phyloP scores from a whole-genome alignment of 2,329 filamentous ascomycete species.

The Aspergillus hiratsukae region DNA sequence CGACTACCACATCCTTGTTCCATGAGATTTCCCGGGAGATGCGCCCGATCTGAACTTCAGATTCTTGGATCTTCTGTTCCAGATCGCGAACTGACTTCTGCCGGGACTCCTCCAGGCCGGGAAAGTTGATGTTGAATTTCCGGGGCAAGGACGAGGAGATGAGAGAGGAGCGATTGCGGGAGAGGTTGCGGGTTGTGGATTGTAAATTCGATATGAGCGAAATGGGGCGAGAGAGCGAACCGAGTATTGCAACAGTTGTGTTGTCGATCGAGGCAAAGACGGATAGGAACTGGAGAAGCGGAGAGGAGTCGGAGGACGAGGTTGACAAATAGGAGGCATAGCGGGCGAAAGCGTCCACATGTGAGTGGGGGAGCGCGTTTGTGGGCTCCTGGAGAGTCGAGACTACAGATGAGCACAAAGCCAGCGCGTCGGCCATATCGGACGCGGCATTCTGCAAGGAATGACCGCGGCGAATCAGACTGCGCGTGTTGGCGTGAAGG shows the following conservation, averaged over 20 bases:
- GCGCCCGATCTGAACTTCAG: conserved; percentile 64
- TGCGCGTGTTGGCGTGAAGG: conserved; percentile 77
- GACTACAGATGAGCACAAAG: conserved; percentile 43
- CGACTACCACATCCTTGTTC: conserved; percentile 88
- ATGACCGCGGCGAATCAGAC: conserved; percentile 74
- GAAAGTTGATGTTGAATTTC: conserved; percentile 45
- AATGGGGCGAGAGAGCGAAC: conserved; percentile 72
- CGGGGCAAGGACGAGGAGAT: conserved; percentile 51
- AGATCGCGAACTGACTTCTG: conserved; percentile 78
- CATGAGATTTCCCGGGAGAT: conserved; percentile 81
- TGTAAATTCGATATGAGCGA: conserved; percentile 72
- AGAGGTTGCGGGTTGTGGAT: conserved; percentile 68
- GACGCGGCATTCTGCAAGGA: conserved; percentile 61
- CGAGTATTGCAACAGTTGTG: conserved; percentile 76
- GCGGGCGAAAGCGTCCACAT: conserved; percentile 66
- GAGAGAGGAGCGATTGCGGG: conserved; percentile 73
- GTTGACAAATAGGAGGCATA: conserved; percentile 63
- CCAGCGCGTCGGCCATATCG: conserved; percentile 42
- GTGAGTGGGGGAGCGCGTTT: conserved; percentile 62
- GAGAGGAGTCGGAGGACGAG: conserved; percentile 63
- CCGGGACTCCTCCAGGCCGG: conserved; percentile 73
- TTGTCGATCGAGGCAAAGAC: conserved; percentile 74
- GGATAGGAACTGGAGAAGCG: conserved; percentile 68
- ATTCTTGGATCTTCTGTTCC: conserved; percentile 70
- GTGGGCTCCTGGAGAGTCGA: conserved; percentile 46